A percentile compares a stretch with the other conserved stretches of the same genome.
Evolutionary conservation across 2,329 filamentous ascomycete genomes (phyloP).

Genomic region (Aspergillus carbonarius): DNA sequence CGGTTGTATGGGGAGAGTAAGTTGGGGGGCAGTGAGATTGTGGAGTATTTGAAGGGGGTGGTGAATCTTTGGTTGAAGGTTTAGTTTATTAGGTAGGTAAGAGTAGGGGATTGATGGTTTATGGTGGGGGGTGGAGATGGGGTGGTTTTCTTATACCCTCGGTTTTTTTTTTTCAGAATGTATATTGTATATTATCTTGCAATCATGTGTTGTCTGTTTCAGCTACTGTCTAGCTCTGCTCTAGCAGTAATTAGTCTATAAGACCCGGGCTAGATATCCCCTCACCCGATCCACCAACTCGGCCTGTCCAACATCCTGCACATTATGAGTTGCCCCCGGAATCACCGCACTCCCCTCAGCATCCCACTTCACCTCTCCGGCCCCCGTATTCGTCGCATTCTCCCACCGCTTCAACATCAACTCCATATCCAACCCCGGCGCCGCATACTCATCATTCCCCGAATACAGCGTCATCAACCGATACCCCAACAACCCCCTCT

Average conservation of each 20-base stretch:
- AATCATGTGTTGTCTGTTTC: not conserved
- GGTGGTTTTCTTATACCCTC: conserved; percentile 14
- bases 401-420: conserved; percentile 45
- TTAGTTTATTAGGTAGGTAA: conserved; percentile 35
- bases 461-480: conserved; percentile 48
- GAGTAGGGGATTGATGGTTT: conserved; percentile 6
- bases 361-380: conserved; percentile 46
- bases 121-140: conserved; percentile 1
- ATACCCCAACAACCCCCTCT: conserved; percentile 37
- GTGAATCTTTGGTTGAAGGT: conserved; percentile 76
- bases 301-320: conserved; percentile 50
- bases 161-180: not conserved
- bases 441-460: conserved; percentile 47
- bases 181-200: not conserved
- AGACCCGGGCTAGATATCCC: conserved; percentile 33
- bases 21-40: conserved; percentile 91
- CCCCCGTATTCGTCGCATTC: conserved; percentile 36
- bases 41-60: conserved; percentile 90
- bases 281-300: conserved; percentile 38
- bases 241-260: no score
- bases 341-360: conserved; percentile 49
- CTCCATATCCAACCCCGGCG: conserved; percentile 47
- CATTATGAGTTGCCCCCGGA: conserved; percentile 50
- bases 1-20: conserved; percentile 94
- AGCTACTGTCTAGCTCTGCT: not conserved